Percentiles rank a stretch among this genome's conserved stretches.
Evolutionary conservation across 306 rosid species (phyloP).

Genomic region (Vigna unguiculata): DNA sequence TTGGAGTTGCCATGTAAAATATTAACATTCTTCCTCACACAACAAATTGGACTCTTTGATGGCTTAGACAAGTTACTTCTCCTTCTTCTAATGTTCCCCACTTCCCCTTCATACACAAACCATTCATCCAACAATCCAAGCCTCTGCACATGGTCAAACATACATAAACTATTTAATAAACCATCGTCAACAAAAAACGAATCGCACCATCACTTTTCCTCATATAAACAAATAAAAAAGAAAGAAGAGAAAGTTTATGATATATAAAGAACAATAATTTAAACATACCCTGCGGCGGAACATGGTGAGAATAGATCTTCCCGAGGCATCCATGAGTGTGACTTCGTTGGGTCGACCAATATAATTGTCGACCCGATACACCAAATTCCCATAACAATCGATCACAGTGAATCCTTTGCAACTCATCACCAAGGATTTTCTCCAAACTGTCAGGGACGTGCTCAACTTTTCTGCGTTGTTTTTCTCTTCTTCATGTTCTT

Average conservation of each 20-base stretch:
- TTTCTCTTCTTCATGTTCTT: conserved; percentile 9
- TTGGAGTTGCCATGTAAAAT: conserved; percentile 51
- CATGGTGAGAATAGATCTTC: conserved; percentile 74
- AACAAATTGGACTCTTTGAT: conserved; percentile 57
- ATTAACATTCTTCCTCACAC: conserved; percentile 63
- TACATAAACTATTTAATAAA: background rate
- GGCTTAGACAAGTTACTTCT: conserved; percentile 8
- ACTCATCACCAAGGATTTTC: conserved; percentile 71
- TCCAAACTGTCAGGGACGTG: conserved; percentile 78
- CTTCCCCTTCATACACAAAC: conserved; percentile 76
- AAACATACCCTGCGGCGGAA: conserved; percentile 66
- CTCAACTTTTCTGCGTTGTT: conserved; percentile 15
- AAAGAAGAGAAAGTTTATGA: background rate
- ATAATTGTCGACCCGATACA: conserved; percentile 82
- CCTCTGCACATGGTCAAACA: conserved; percentile 48
- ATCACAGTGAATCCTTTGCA: conserved; percentile 87
- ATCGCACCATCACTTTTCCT: background rate
- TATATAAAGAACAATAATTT: background rate
- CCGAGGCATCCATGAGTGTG: conserved; percentile 79
- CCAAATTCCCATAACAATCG: conserved; percentile 69
- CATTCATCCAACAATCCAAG: conserved; percentile 65
- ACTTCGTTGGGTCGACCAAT: conserved; percentile 60
- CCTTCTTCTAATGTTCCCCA: background rate
- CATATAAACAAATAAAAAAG: background rate
- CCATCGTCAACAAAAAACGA: background rate